These are phyloP conservation scores for Diddensiella santjacobensis DNA, from an alignment of 805 yeast genomes.

Conservation along the genomic window DNA sequence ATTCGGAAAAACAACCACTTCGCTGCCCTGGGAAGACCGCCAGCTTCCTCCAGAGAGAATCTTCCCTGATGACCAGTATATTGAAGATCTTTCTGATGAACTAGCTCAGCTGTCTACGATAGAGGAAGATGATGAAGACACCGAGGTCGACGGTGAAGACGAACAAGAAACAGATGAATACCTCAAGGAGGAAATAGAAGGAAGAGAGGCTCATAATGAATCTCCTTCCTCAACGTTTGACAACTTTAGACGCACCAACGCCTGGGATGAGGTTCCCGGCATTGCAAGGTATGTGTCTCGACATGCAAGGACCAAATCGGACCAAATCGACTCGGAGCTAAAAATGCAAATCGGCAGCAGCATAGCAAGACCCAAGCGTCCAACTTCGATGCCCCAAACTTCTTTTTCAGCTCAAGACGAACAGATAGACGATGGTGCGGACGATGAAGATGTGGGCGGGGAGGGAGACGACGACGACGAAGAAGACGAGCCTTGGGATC, in stretches of 20 bases:
- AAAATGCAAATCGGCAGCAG: not conserved
- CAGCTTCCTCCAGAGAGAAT: conserved; percentile 14
- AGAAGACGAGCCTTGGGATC: conserved; percentile 17
- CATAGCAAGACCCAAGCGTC: not conserved
- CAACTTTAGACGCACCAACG: not conserved
- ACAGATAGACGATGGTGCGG: not conserved
- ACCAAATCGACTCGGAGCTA: not conserved
- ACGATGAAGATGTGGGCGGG: not conserved
- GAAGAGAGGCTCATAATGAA: conserved; percentile 2
- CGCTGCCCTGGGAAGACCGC: conserved; percentile 12
- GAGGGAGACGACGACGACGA: conserved; percentile 5
- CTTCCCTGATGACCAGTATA: conserved; percentile 12
- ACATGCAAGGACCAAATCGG: not conserved
- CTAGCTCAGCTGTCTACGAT: not conserved
- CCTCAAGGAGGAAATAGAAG: not conserved
- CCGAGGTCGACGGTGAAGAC: not conserved
- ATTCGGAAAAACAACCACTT: conserved; percentile 15
- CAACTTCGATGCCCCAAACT: not conserved
- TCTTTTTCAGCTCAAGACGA: not conserved
- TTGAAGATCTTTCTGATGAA: not conserved
- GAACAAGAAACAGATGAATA: not conserved
- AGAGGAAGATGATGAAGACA: conserved; percentile 1
- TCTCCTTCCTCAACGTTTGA: not conserved
- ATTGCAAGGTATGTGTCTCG: conserved; percentile 2
- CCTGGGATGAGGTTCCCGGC: conserved; percentile 5